phyloP scores from a whole-genome alignment of 306 rosid species.

The Oemleria cerasiformis region DNA sequence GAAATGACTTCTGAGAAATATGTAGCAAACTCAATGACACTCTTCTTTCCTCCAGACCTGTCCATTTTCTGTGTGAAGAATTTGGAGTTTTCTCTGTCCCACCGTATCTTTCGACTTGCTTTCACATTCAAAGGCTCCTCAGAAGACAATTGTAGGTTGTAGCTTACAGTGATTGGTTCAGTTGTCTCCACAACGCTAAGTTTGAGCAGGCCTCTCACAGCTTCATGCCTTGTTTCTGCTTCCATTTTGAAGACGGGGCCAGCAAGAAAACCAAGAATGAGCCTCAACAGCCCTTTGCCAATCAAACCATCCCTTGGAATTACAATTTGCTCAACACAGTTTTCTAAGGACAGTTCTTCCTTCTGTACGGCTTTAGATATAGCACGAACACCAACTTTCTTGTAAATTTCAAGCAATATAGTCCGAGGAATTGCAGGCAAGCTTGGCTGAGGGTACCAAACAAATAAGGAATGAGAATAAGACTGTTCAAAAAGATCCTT shows the following conservation, averaged over 20 bases:
- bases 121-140: slow-evolving; percentile 28
- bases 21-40: slow-evolving; percentile 47
- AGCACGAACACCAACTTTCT: slow-evolving; percentile 48
- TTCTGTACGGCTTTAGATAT: slow-evolving; percentile 53
- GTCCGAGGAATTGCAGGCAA: slow-evolving; percentile 30
- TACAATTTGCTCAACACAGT: slow-evolving; percentile 17
- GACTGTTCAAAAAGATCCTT: slow-evolving; percentile 48
- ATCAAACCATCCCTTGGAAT: slow-evolving; percentile 25
- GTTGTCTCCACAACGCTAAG: slow-evolving; percentile 34
- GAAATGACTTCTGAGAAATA: slow-evolving; percentile 57
- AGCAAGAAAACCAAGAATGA: slow-evolving; percentile 66
- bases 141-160: slow-evolving; percentile 41
- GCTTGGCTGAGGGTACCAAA: slow-evolving; percentile 57
- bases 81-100: slow-evolving; percentile 34
- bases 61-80: slow-evolving; percentile 42
- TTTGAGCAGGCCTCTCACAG: slow-evolving; percentile 44
- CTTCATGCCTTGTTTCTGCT: slow-evolving; percentile 40
- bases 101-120: slow-evolving; percentile 41
- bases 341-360: slow-evolving; percentile 29
- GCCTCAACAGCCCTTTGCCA: slow-evolving; percentile 41
- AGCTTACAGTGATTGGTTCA: slow-evolving; percentile 42
- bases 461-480: slow-evolving; percentile 46
- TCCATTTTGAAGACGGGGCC: slow-evolving; percentile 48
- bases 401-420: slow-evolving; percentile 41
- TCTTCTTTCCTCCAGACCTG: slow-evolving; percentile 18